These are phyloP conservation scores for Cyberlindnera nakhonratchasimensis DNA, from an alignment of 805 yeast species.

Conservation along the genomic window DNA sequence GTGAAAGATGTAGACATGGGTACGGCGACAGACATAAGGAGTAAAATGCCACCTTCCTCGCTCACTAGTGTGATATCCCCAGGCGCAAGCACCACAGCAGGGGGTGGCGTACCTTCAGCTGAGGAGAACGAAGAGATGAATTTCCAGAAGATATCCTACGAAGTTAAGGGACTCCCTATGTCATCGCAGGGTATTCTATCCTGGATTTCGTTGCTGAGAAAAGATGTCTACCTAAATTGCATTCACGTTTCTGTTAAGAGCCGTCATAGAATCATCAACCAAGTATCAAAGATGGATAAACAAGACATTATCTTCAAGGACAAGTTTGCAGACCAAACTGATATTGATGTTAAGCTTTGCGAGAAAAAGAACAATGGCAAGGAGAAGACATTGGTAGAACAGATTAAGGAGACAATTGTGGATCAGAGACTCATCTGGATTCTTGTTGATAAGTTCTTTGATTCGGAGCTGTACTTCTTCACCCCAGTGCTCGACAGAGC, in stretches of 20 bases:
- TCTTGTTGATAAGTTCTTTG: conserved; percentile 25
- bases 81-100: too few relatives aligned
- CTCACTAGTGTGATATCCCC: too few relatives aligned
- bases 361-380: background rate
- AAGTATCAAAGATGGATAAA: background rate
- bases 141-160: conserved; percentile 12
- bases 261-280: conserved; percentile 5
- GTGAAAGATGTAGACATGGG: background rate
- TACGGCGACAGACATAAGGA: background rate
- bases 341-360: conserved; percentile 5
- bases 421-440: conserved; percentile 26
- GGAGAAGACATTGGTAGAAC: conserved; percentile 2
- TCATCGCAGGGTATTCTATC: conserved; percentile 24
- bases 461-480: conserved; percentile 20
- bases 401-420: conserved; percentile 7
- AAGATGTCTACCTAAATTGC: conserved; percentile 25
- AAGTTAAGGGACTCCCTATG: conserved; percentile 12
- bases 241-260: conserved; percentile 12
- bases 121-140: conserved; percentile 3
- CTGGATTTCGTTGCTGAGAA: conserved; percentile 26
- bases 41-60: too few relatives aligned
- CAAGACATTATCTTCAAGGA: conserved; percentile 5
- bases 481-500: conserved; percentile 22
- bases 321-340: conserved; percentile 8
- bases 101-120: background rate